Conservation (phyloP, 2,329 filamentous ascomycete genomes). For the Diaporthe sp. region DNA sequence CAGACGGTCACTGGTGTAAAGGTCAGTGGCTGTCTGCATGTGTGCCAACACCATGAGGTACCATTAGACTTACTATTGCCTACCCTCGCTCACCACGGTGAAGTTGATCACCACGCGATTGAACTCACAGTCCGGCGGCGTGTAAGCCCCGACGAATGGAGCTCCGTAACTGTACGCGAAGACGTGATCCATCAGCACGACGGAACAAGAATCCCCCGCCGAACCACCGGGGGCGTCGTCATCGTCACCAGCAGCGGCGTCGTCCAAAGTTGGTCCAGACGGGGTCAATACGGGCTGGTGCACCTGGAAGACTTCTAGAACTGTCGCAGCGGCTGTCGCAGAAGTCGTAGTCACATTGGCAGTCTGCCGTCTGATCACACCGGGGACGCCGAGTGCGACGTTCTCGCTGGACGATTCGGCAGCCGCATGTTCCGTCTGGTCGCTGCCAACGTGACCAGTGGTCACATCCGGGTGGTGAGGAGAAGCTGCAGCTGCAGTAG, state of each 20-base stretch:
- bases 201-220: conserved; percentile 57
- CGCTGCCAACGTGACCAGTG: conserved; percentile 4
- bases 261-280: conserved; percentile 53
- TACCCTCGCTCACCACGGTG: conserved; percentile 78
- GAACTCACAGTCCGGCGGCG: conserved; percentile 77
- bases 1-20: conserved; percentile 69
- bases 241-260: conserved; percentile 38
- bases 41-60: neutral
- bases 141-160: conserved; percentile 80
- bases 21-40: conserved; percentile 10
- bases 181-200: conserved; percentile 76
- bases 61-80: conserved; percentile 66
- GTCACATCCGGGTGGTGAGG: conserved; percentile 14
- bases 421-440: conserved; percentile 8
- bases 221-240: conserved; percentile 1
- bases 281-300: conserved; percentile 74
- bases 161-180: conserved; percentile 81
- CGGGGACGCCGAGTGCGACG: conserved; percentile 23
- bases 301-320: conserved; percentile 77
- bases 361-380: conserved; percentile 35
- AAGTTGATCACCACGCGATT: conserved; percentile 83
- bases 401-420: conserved; percentile 19
- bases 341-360: conserved; percentile 41
- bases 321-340: conserved; percentile 46
- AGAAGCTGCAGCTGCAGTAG: neutral